Conservation (phyloP, 192 early-diverging fungal genomes). For the Coemansia sp. region DNA sequence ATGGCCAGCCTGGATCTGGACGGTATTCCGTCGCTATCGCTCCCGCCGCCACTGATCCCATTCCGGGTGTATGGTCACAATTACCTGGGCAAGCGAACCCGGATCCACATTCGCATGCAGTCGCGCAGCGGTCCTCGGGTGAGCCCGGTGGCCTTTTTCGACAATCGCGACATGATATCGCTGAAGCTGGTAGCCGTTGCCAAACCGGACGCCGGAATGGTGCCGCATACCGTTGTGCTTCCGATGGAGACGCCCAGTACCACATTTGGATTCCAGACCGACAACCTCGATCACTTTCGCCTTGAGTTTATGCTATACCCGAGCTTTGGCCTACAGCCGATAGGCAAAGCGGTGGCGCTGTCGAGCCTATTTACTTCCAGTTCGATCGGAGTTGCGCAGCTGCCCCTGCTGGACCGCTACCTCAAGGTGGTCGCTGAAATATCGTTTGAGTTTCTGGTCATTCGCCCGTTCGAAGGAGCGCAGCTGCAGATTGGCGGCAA, state of each 20-base stretch:
- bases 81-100: constrained; percentile 85
- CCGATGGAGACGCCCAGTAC: constrained; percentile 67
- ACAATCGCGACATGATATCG: constrained; percentile 53
- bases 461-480: constrained; percentile 84
- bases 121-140: constrained; percentile 47
- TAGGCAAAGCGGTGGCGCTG: constrained; percentile 82
- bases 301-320: constrained; percentile 96
- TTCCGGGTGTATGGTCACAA: constrained; percentile 98
- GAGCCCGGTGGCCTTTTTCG: constrained; percentile 37
- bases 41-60: constrained; percentile 97
- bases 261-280: constrained; percentile 83
- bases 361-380: constrained; percentile 59
- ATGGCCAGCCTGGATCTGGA: constrained; percentile 66
- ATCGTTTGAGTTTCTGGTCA: constrained; percentile 72
- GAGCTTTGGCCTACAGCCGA: constrained; percentile 92
- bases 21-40: constrained; percentile 82
- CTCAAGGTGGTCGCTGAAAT: constrained; percentile 90
- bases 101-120: constrained; percentile 70
- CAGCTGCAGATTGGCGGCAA: constrained; percentile 91
- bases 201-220: constrained; percentile 82
- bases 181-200: constrained; percentile 82
- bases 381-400: constrained; percentile 31
- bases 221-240: constrained; percentile 87
- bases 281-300: constrained; percentile 66
- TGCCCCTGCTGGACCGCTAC: constrained; percentile 87